Percentiles rank a stretch among this genome's conserved stretches.
These are phyloP conservation scores for Flaveria floridana DNA, from an alignment of 140 eudicot genomes.

Conservation along the genomic window DNA sequence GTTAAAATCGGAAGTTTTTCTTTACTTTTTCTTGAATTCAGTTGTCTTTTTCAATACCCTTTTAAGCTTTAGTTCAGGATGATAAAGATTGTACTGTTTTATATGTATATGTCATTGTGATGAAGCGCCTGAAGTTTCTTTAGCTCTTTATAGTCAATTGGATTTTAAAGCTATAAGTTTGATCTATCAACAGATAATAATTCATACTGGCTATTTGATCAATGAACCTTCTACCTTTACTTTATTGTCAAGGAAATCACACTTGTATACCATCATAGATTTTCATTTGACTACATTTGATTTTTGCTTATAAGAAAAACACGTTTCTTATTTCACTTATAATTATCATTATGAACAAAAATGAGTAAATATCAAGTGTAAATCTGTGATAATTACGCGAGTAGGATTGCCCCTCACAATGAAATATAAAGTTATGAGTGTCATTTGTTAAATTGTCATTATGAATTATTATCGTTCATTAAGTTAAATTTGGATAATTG, in stretches of 20 bases:
- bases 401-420: not conserved
- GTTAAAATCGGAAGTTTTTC: constrained; percentile 29
- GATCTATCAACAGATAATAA: not conserved
- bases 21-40: constrained; percentile 28
- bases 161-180: no score
- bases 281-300: not conserved
- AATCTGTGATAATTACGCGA: not conserved
- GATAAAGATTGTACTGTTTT: constrained; percentile 34
- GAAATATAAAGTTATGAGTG: no score
- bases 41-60: constrained; percentile 36
- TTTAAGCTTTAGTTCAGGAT: constrained; percentile 40
- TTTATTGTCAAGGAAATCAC: not conserved
- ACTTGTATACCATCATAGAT: not conserved
- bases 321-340: no score
- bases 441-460: no score
- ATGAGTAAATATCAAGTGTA: not conserved
- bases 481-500: not conserved
- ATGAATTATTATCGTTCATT: not conserved
- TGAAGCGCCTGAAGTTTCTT: constrained; percentile 23
- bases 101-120: constrained; percentile 37
- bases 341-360: not conserved
- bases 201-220: not conserved
- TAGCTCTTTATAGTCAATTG: not conserved
- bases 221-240: not conserved
- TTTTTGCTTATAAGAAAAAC: not conserved